Conservation (phyloP, 495 filamentous ascomycete species). For the Neurospora tetrasperma region DNA sequence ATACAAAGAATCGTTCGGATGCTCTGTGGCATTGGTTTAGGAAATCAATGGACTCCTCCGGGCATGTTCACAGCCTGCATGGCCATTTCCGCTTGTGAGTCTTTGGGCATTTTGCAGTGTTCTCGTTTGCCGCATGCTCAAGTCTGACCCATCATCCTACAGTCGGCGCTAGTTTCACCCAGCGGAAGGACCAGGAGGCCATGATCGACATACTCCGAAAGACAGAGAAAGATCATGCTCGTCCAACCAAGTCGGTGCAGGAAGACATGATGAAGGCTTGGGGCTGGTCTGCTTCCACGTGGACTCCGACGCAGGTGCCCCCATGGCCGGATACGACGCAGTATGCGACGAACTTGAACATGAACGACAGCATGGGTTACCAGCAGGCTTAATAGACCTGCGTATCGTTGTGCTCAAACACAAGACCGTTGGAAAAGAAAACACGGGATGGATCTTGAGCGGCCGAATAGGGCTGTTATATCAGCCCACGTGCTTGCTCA, state of each 20-base stretch:
- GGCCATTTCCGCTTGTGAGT: slow-evolving; percentile 42
- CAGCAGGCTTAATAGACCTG: not conserved
- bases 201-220: slow-evolving; percentile 31
- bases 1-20: slow-evolving; percentile 34
- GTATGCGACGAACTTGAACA: not conserved
- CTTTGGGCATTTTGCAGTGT: slow-evolving; percentile 8
- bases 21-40: slow-evolving; percentile 42
- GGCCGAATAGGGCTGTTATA: not conserved
- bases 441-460: not conserved
- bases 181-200: slow-evolving; percentile 30
- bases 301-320: not conserved
- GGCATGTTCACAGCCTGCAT: slow-evolving; percentile 46
- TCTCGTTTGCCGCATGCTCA: slow-evolving; percentile 23
- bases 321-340: slow-evolving; percentile 6
- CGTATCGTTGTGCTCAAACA: not conserved
- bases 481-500: not conserved
- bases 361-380: not conserved
- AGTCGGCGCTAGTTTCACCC: slow-evolving; percentile 8
- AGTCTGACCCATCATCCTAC: slow-evolving; percentile 3
- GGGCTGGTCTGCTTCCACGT: slow-evolving; percentile 22
- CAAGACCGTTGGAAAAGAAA: not conserved
- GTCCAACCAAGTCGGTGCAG: slow-evolving; percentile 33
- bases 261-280: slow-evolving; percentile 30
- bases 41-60: slow-evolving; percentile 42
- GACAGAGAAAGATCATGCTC: slow-evolving; percentile 35